Evolutionary conservation across 192 early-diverging fungal species (phyloP), one percentile per base, ranked within the genome.

Genomic region (Funneliformis geosporum): DNA sequence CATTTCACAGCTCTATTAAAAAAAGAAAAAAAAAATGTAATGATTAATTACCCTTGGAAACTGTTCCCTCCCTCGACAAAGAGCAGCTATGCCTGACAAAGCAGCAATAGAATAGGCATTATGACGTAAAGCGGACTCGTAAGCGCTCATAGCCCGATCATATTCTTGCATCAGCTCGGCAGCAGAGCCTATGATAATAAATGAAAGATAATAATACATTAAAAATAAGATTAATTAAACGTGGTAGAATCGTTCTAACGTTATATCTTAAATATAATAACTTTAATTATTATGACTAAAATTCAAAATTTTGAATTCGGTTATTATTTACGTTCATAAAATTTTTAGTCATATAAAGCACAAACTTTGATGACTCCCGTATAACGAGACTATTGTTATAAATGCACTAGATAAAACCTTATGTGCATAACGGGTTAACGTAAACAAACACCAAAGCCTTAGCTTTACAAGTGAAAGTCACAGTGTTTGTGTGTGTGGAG

Each of bases 31-130:
- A 65, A 27, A 33, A 80, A 46, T 33, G 75, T 59, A 21, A 60
- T 33, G 18, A 10, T 61, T 86, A 93, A 10, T 61, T 86, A 93
- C 92, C 82, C 86, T 91, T 59, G 88, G 84, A 87, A 94, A 97
- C 78, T 96, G 92, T 80, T 97, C 96, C 25, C 91, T 88, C 61
- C 89, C 83, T 82, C 94, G 87, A 83, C 93, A 97, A 16, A 98
- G 87, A 43, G 93, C 89, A 18, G 95, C 96, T 43, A 94, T 92
- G 74, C 90, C 90, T 38, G 91, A 93, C 23, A 98, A 84, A 4
- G 96, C 95, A 50, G 84, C 80, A 50, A 94, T 86, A 16, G 95
- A 96, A 82, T 96, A 93, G n/a, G 96, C 94, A 84, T 98, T 98
- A 80, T 99, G 94, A 59, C 95, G 89, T 25, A 99, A 90, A 6